A percentile compares a stretch with the other conserved stretches of the same genome.
phyloP scores from a whole-genome alignment of 73 alveolate genomes.

The Tetrahymena borealis region DNA sequence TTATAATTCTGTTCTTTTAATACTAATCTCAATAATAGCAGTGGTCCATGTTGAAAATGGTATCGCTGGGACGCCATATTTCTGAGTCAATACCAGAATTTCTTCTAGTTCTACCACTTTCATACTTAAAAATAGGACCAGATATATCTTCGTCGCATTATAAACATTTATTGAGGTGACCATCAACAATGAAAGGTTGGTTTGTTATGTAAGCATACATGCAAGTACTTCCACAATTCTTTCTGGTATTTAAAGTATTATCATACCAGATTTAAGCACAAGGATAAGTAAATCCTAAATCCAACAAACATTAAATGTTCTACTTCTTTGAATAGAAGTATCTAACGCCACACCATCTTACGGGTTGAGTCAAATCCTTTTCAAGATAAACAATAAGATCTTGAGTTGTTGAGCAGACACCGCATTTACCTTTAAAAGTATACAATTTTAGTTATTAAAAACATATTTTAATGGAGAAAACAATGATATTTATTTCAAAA shows the following conservation, averaged over 20 bases:
- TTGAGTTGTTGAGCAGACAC: slow-evolving; percentile 41
- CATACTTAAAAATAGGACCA: slow-evolving; percentile 54
- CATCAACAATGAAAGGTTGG: slow-evolving; percentile 41
- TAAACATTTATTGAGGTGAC: slow-evolving; percentile 36
- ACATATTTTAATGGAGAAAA: too few relatives aligned
- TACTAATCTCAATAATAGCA: slow-evolving; percentile 34
- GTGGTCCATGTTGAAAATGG: slow-evolving; percentile 40
- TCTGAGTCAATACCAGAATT: slow-evolving; percentile 44
- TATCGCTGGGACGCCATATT: slow-evolving; percentile 36
- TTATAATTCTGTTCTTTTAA: not conserved
- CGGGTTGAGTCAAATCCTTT: slow-evolving; percentile 43
- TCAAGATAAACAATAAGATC: slow-evolving; percentile 38
- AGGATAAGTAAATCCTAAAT: slow-evolving; percentile 32
- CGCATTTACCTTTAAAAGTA: slow-evolving; percentile 19
- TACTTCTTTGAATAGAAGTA: not conserved
- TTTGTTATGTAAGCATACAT: slow-evolving; percentile 25
- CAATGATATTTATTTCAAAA: too few relatives aligned
- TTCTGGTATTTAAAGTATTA: slow-evolving; percentile 33
- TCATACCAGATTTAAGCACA: slow-evolving; percentile 40
- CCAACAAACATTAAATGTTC: slow-evolving; percentile 9
- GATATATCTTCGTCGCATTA: slow-evolving; percentile 52
- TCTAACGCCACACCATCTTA: slow-evolving; percentile 42
- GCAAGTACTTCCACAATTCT: slow-evolving; percentile 39
- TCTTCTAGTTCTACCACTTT: slow-evolving; percentile 53
- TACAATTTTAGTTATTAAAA: not conserved